Evolutionary conservation across 257 asterid species (phyloP).

Genomic region (Solanum arcanum): DNA sequence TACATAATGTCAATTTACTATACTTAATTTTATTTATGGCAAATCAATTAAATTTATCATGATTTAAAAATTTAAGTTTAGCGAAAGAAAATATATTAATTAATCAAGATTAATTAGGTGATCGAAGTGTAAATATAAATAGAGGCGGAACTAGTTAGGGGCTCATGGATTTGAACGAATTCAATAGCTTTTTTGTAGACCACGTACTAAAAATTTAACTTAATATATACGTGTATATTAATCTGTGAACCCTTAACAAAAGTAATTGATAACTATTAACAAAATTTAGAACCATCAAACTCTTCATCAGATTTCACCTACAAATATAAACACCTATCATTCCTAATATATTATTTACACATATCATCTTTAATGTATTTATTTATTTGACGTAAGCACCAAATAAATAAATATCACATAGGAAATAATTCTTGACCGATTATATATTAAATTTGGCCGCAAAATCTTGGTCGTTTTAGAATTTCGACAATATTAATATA

Average conservation of each 20-base stretch:
- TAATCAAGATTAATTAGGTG: not conserved
- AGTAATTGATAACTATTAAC: too few species aligned
- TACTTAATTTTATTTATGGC: not conserved
- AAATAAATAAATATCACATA: not conserved
- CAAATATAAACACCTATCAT: too few species aligned
- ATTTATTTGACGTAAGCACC: not conserved
- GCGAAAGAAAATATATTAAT: not conserved
- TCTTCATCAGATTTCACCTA: too few species aligned
- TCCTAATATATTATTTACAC: too few species aligned
- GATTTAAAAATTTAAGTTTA: not conserved
- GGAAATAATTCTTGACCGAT: not conserved
- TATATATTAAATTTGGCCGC: not conserved
- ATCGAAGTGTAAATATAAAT: too few species aligned
- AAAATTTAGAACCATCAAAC: too few species aligned
- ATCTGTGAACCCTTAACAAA: too few species aligned
- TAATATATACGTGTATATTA: too few species aligned
- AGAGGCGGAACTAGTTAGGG: too few species aligned
- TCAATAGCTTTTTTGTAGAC: accelerated
- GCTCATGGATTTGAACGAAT: too few species aligned
- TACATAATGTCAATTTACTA: not conserved
- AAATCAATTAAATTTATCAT: not conserved
- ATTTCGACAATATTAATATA: not conserved
- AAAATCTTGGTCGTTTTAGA: not conserved
- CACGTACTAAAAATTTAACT: too few species aligned
- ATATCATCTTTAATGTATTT: not conserved